Evolutionary conservation across 805 yeast species (phyloP).

Genomic region (Naumovozyma baii): DNA sequence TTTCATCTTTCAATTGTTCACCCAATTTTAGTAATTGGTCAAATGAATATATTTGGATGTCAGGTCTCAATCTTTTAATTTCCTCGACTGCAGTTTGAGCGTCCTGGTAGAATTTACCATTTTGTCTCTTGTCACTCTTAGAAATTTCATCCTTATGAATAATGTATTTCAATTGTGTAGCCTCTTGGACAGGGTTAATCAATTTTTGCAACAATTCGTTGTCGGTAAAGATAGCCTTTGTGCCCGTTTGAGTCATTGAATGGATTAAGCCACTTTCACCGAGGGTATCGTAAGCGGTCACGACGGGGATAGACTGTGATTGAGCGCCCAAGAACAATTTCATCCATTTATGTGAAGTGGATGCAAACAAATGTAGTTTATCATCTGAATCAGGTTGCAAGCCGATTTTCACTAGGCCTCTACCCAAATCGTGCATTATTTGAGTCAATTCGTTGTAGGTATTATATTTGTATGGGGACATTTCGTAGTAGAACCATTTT

Average conservation of each 20-base stretch:
- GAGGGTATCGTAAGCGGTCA: constrained; percentile 94
- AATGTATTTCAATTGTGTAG: constrained; percentile 52
- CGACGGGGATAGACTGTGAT: constrained; percentile 73
- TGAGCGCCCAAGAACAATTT: constrained; percentile 71
- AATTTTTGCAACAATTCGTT: constrained; percentile 59
- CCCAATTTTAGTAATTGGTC: constrained; percentile 64
- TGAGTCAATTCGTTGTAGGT: constrained; percentile 49
- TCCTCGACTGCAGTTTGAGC: constrained; percentile 49
- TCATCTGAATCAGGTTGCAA: constrained; percentile 41
- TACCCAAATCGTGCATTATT: constrained; percentile 47
- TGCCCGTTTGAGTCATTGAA: constrained; percentile 73
- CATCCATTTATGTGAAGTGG: constrained; percentile 90
- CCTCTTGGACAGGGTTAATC: constrained; percentile 60
- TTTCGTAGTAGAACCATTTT: constrained; percentile 78
- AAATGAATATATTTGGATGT: constrained; percentile 54
- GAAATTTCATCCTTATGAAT: constrained; percentile 60
- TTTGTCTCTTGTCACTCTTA: constrained; percentile 48
- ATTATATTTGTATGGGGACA: constrained; percentile 58
- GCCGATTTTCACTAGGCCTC: constrained; percentile 71
- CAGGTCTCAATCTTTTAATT: constrained; percentile 61
- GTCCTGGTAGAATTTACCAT: constrained; percentile 49
- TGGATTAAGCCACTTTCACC: constrained; percentile 84
- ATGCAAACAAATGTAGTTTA: constrained; percentile 73
- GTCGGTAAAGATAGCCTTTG: constrained; percentile 76
- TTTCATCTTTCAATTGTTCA: constrained; percentile 35